Conservation (phyloP, 768 basidiomycete species). For the Leccinum broughii region DNA sequence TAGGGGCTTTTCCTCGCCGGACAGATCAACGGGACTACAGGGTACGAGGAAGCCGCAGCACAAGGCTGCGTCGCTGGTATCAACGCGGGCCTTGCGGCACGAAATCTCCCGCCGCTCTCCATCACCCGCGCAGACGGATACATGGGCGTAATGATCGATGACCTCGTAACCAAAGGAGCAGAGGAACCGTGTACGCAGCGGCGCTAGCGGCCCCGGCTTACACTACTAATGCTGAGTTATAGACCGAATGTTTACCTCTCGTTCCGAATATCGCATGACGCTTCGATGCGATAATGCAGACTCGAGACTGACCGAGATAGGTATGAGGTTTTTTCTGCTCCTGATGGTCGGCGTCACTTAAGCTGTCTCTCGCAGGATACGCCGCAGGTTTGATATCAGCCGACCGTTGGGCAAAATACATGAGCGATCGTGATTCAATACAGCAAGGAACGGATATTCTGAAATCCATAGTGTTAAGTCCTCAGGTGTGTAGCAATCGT, state of each 20-base stretch:
- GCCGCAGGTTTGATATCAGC: too few relatives aligned
- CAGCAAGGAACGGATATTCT: constrained; percentile 35
- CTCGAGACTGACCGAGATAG: constrained; percentile 74
- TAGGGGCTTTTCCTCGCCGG: constrained; percentile 86
- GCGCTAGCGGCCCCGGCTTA: neutral
- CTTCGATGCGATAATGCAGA: constrained; percentile 91
- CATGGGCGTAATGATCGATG: constrained; percentile 90
- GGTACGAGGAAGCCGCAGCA: constrained; percentile 92
- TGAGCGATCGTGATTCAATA: too few relatives aligned
- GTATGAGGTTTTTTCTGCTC: constrained; percentile 32
- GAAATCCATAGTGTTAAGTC: constrained; percentile 36
- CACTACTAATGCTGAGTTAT: constrained; percentile 10
- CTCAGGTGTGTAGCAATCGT: constrained; percentile 36
- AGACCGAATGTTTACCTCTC: constrained; percentile 94
- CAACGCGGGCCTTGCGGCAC: constrained; percentile 78
- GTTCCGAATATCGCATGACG: constrained; percentile 88
- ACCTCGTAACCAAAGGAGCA: constrained; percentile 83
- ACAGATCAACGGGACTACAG: constrained; percentile 92
- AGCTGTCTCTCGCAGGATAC: neutral
- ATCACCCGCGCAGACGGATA: constrained; percentile 85
- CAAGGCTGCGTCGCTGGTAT: constrained; percentile 88
- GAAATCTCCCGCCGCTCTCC: constrained; percentile 52
- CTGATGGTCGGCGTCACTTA: neutral
- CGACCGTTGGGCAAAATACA: too few relatives aligned
- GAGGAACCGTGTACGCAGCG: constrained; percentile 77